Conservation (phyloP, 495 filamentous ascomycete genomes). For the Neurospora sp. region DNA sequence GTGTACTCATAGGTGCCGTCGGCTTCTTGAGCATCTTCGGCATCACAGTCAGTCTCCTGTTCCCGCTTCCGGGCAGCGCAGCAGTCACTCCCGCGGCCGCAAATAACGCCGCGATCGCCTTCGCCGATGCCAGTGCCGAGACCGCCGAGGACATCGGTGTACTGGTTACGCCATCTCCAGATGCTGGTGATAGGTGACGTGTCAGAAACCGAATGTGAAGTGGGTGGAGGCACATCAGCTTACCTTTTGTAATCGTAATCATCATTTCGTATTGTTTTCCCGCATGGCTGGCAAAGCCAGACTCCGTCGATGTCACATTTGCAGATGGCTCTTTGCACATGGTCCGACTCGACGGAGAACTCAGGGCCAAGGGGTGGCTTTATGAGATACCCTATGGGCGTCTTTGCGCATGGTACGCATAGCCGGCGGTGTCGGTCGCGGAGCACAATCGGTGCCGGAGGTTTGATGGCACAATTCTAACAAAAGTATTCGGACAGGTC, state of each 20-base stretch:
- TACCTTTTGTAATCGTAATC: slow-evolving; percentile 61
- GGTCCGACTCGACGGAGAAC: slow-evolving; percentile 24
- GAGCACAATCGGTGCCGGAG: slow-evolving; percentile 49
- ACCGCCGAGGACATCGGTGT: slow-evolving; percentile 67
- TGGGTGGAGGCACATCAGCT: background rate
- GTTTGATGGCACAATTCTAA: slow-evolving; percentile 79
- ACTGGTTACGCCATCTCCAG: slow-evolving; percentile 84
- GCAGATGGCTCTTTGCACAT: slow-evolving; percentile 53
- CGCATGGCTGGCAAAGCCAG: slow-evolving; percentile 77
- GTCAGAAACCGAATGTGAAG: background rate
- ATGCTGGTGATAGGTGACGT: slow-evolving; percentile 37
- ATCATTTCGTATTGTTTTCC: slow-evolving; percentile 51
- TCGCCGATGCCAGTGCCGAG: slow-evolving; percentile 81
- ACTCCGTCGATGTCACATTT: slow-evolving; percentile 50
- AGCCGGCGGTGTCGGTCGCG: slow-evolving; percentile 67
- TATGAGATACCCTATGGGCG: slow-evolving; percentile 44
- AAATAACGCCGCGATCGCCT: slow-evolving; percentile 76
- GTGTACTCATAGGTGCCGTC: slow-evolving; percentile 6
- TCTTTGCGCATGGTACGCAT: slow-evolving; percentile 59
- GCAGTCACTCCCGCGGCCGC: slow-evolving; percentile 61
- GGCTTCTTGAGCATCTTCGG: slow-evolving; percentile 43
- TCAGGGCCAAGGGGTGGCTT: slow-evolving; percentile 16
- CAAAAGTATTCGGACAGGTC: background rate
- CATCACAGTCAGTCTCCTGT: slow-evolving; percentile 70
- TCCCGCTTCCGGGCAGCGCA: slow-evolving; percentile 63